Evolutionary conservation across 495 filamentous ascomycete genomes (phyloP).

Genomic region (Cercophora newfieldiana): DNA sequence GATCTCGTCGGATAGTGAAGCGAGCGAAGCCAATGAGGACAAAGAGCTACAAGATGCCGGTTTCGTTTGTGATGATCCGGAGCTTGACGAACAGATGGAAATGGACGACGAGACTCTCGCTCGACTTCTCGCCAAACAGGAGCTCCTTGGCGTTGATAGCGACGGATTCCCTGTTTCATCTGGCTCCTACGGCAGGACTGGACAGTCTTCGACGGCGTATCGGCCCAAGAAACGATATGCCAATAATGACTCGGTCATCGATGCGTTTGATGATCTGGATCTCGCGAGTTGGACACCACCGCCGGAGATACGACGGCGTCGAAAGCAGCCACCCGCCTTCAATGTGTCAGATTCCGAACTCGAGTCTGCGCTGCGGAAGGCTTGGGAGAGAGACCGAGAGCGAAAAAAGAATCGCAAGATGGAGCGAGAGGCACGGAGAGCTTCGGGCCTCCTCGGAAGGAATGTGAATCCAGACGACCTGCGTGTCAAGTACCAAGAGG

Average conservation of each 20-base stretch:
- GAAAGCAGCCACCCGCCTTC: slow-evolving; percentile 49
- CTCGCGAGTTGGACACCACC: slow-evolving; percentile 73
- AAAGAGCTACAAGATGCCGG: neutral
- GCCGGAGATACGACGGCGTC: slow-evolving; percentile 55
- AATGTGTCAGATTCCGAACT: slow-evolving; percentile 76
- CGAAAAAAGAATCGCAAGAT: slow-evolving; percentile 80
- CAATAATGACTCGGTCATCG: slow-evolving; percentile 62
- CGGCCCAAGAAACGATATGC: slow-evolving; percentile 24
- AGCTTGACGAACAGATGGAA: slow-evolving; percentile 36
- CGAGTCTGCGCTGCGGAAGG: slow-evolving; percentile 55
- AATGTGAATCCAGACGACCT: slow-evolving; percentile 63
- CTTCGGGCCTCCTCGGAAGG: slow-evolving; percentile 74
- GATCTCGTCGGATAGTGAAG: slow-evolving; percentile 10
- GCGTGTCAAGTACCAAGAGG: slow-evolving; percentile 68
- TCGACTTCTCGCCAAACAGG: slow-evolving; percentile 61
- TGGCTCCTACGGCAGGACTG: slow-evolving; percentile 11
- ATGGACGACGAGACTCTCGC: slow-evolving; percentile 61
- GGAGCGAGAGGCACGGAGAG: slow-evolving; percentile 75
- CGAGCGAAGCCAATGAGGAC: slow-evolving; percentile 12
- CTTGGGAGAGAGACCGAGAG: slow-evolving; percentile 75
- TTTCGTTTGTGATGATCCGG: slow-evolving; percentile 22
- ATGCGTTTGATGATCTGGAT: slow-evolving; percentile 78
- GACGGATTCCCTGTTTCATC: slow-evolving; percentile 57
- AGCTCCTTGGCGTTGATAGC: slow-evolving; percentile 61
- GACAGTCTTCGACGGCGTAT: neutral